phyloP scores from a whole-genome alignment of 345 rosid species.

The Pseudoturritis turrita region DNA sequence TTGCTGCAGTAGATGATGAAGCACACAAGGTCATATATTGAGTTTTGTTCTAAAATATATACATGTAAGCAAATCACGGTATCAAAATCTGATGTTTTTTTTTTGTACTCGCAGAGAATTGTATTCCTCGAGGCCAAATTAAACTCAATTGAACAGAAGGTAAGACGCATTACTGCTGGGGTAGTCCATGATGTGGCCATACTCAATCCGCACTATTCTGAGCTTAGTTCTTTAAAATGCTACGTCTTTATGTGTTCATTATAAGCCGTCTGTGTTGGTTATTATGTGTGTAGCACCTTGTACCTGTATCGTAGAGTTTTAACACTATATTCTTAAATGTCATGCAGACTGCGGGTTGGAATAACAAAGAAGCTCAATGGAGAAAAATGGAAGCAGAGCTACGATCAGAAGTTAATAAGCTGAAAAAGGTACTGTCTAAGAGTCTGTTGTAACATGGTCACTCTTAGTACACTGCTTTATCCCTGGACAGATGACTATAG shows the following conservation, averaged over 20 bases:
- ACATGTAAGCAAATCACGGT: neutral
- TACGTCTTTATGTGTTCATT: neutral
- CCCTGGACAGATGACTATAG: neutral
- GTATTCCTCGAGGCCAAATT: constrained; percentile 58
- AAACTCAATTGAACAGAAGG: constrained; percentile 59
- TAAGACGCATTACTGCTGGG: constrained; percentile 10
- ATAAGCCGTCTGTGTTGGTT: neutral
- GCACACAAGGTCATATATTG: constrained; percentile 49
- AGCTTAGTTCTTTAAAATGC: neutral
- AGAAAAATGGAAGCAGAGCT: constrained; percentile 43
- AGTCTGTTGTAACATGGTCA: neutral
- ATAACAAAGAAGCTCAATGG: constrained; percentile 53
- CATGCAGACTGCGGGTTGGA: constrained; percentile 40
- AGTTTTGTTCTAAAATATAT: neutral
- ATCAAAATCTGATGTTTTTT: neutral
- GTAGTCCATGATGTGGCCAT: neutral
- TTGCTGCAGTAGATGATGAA: constrained; percentile 76
- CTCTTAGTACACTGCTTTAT: neutral
- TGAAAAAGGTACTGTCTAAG: constrained; percentile 42
- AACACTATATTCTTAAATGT: neutral
- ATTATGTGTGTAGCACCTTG: neutral
- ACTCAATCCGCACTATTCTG: neutral
- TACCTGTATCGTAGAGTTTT: neutral
- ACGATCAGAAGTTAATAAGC: constrained; percentile 37
- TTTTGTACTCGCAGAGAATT: constrained; percentile 46